Evolutionary conservation across 2,329 filamentous ascomycete species (phyloP), one percentile per base, ranked within the genome.

Genomic region (Nemania sp.): DNA sequence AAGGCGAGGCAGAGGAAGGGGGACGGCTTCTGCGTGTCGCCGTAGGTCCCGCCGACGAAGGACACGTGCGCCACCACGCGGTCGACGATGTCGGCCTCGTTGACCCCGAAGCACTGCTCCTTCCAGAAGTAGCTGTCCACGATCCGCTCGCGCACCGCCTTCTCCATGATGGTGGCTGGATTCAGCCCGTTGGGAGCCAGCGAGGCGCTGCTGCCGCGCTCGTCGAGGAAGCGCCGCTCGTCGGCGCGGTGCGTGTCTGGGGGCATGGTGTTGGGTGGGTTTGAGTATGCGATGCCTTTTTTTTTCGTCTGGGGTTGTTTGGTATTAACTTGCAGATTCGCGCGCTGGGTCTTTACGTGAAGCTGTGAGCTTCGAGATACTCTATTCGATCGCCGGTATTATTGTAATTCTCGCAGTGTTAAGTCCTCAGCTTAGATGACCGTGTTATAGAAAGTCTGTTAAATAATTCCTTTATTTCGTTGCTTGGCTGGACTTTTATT

Each of bases 111-210:
- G 80, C 96, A 98, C 83, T 98, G 94, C 82, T 98, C 96, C 81
- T 98, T 98, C 92, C 94, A 99, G 84, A 97, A 99, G 82, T 97
- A 97, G 61, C 90, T 93, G 77, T 97, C 94, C 73, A 94, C 90
- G 80, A 99, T 98, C 78, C 96, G 94, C 82, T 99, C 96, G 77
- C 93, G 92, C 72, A 98, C 93, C 47, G 94, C 92, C 80, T 97
- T 97, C 81, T 98, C 95, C 87, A 98, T 92, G 68, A 98, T 92
- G 4, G 92, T 94, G n/a, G 94, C 93, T 0, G 95, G 95, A 82
- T 98, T 98, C 77, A 97, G 91, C 68, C 94, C 94, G 79, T 95
- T 91, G 67, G 89, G 94, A 70, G 96, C 90, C 24, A 97, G 88
- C 41, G 89, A 82, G 53, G 90, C 92, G 13, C 84, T 85, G 78